Base-by-base conservation (phyloP, 352 stramenopile species). In the Globisporangium heterothallicum region DNA sequence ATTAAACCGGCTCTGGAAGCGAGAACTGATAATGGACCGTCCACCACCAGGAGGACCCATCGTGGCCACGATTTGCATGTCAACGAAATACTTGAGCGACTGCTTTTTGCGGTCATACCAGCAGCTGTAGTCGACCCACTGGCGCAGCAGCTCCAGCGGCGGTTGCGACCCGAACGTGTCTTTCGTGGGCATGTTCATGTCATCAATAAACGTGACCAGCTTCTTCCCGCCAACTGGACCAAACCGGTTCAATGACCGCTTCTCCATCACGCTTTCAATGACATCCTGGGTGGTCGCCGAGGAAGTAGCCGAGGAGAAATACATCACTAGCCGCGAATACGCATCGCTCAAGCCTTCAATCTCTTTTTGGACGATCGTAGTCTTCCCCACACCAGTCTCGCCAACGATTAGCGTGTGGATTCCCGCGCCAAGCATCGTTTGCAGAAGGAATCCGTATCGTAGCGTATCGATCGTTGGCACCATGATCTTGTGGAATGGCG, bases 51-150 rank as follows among this genome's bases (percentile, higher is more conserved):
- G 81, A 38, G 91, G 78, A 6, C 85, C 73, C 91, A 97, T 97
- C 1, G 86, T 80, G 6, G 81, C 81, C 2, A 97, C 66, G 38
- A 96, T 78, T 57, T 97, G 86, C 64, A 94, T 93, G 52, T 97
- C 91, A 9, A 94, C 66, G 43, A 97, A 95, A 44, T 95, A 89
- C 62, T 96, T 93, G 34, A 96, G 69, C 13, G 78, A 87, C 35
- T 94, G 78, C 54, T 97, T 95, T 34, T 85, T 86, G 13, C 91
- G 84, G 56, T 97, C 91, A 46, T 96, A 97, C 86, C 86, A 97
- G 44, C 84, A 92, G 43, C 81, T 74, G 61, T 97, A 96, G 64
- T 98, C 92, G 5, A 97, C 75, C 84, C 84, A 96, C 52, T 97
- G 90, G 0, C 92, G 81, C 24, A 98, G 51, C 14, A 98, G 56